Base-by-base conservation (phyloP, 140 eudicot species). In the Stevia rebaudiana region DNA sequence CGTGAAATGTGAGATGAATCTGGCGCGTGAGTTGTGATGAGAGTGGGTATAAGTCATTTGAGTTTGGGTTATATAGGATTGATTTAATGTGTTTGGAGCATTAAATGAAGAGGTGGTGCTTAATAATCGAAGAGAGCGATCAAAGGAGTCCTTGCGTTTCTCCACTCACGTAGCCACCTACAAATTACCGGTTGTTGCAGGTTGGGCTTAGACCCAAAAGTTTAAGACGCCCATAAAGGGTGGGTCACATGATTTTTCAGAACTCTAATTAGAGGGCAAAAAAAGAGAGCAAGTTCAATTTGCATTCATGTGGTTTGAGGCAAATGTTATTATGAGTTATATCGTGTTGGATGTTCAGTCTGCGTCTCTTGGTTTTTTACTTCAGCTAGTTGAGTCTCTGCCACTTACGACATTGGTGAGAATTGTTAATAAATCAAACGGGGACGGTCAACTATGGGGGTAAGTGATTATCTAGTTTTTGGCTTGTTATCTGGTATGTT, bases 1-100 rank as follows among this genome's bases (percentile, higher is more conserved):
- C 57, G 3, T 1, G 42, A 16, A 1, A 0, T 33, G 39, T 59
- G 65, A 40, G 67, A 61, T 12, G 35, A 17, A 2, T 5, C 2
- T 18, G 24, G 76, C 68, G 76, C 71, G 76, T 61, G 76, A 22
- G 31, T 0, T 18, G 39, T 48, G 8, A 12, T 46, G 80, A 24
- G 76, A 31, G 80, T 71, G 70, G 77, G 70, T 46, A 11, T 40
- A 44, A 52, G 8, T 53, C 65, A 53, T 69, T 69, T 17, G 70
- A 39, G 24, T 12, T 57, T 49, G 17, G 80, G 58, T 65, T 76
- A 61, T 68, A 75, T 76, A 70, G 55, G 46, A 54, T 53, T 65
- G 57, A 49, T 41, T 54, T 40, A 61, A 66, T 19, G 67, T 54
- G 25, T 52, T 53, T 50, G 73, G 41, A 67, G 76, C 36, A 43